phyloP scores from a whole-genome alignment of 208 protist species.

The Trypanosoma cruzi region DNA sequence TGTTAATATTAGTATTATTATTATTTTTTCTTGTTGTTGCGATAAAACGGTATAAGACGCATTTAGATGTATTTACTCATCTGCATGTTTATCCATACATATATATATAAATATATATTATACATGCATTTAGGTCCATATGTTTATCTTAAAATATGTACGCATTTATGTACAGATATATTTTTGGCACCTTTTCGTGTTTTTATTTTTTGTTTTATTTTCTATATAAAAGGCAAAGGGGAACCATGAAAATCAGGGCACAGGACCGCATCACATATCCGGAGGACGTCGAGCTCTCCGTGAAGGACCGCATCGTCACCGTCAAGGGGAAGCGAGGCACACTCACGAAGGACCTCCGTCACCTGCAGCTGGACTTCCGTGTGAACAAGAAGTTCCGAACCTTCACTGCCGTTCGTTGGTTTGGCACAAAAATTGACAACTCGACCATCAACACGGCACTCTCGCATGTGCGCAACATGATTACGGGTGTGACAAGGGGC shows the following conservation, averaged over 20 bases:
- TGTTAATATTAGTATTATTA: too few relatives aligned
- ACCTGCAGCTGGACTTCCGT: slow-evolving; percentile 93
- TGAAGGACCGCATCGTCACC: slow-evolving; percentile 76
- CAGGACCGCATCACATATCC: slow-evolving; percentile 62
- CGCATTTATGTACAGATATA: background rate
- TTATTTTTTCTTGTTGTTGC: too few relatives aligned
- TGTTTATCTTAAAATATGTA: too few relatives aligned
- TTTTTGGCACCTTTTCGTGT: slow-evolving; percentile 87
- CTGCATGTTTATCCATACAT: too few relatives aligned
- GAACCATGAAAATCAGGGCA: slow-evolving; percentile 76
- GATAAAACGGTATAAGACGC: too few relatives aligned
- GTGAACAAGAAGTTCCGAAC: slow-evolving; percentile 63
- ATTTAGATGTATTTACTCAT: too few relatives aligned
- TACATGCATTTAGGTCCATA: background rate
- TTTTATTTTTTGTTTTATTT: slow-evolving; percentile 14
- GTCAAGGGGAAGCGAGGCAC: slow-evolving; percentile 97
- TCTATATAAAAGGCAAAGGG: slow-evolving; percentile 48
- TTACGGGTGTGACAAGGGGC: slow-evolving; percentile 99
- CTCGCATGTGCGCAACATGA: slow-evolving; percentile 98
- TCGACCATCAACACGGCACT: slow-evolving; percentile 96
- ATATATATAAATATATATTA: too few relatives aligned
- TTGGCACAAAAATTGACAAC: slow-evolving; percentile 94
- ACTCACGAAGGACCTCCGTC: slow-evolving; percentile 94
- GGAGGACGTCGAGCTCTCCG: slow-evolving; percentile 61
- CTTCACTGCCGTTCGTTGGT: slow-evolving; percentile 94